Percentiles rank a stretch among this genome's conserved stretches.
Conservation (phyloP, 768 basidiomycete species). For the Boletus sp. region DNA sequence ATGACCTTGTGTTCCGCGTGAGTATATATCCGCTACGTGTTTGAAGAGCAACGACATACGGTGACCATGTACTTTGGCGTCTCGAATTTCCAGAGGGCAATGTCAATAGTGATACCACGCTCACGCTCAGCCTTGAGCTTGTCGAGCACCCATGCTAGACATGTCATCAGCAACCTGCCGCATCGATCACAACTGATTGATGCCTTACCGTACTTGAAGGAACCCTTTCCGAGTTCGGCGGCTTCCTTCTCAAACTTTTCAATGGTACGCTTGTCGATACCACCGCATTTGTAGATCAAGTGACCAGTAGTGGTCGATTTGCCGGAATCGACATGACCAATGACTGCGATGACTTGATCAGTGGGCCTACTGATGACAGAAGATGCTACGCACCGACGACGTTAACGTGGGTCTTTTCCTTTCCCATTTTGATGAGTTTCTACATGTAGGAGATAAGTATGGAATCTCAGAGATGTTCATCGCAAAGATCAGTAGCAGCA, state of each 20-base stretch:
- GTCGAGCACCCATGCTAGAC: conserved; percentile 97
- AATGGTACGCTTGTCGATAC: conserved; percentile 99
- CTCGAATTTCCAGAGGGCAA: conserved; percentile 99
- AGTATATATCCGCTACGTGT: not conserved
- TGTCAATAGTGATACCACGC: conserved; percentile 99
- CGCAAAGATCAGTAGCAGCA: conserved; percentile 22
- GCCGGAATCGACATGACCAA: conserved; percentile 99
- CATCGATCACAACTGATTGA: conserved; percentile 15
- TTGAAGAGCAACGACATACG: conserved; percentile 43
- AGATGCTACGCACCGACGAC: conserved; percentile 75
- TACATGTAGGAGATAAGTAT: conserved; percentile 23
- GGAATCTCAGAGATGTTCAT: conserved; percentile 12
- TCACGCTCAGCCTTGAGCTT: conserved; percentile 99
- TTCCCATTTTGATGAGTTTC: conserved; percentile 82
- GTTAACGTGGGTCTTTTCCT: conserved; percentile 95
- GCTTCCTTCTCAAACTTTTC: conserved; percentile 99
- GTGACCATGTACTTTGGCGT: conserved; percentile 95
- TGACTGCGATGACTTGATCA: conserved; percentile 56
- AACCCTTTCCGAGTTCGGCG: conserved; percentile 99
- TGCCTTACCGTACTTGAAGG: conserved; percentile 89
- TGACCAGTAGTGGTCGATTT: conserved; percentile 99
- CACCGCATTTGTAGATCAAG: conserved; percentile 99
- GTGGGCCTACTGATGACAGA: conserved; percentile 7
- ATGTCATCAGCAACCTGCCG: conserved; percentile 24
- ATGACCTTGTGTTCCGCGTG: conserved; percentile 66